Evolutionary conservation across 257 asterid genomes (phyloP), one percentile per base, ranked within the genome.

Genomic region (Nicotiana tabacum): DNA sequence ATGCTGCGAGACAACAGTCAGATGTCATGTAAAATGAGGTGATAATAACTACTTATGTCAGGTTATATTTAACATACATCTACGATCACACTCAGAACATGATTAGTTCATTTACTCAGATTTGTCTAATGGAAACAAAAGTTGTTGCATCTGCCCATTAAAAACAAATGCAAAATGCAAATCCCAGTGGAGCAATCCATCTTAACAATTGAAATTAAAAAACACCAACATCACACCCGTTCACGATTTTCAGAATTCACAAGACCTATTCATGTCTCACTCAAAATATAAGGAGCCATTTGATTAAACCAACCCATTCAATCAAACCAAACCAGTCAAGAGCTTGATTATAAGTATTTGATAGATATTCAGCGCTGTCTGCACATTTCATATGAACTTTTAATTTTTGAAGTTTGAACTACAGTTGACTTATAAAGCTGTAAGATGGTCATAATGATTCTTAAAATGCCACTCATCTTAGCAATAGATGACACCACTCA

Each of bases 1-100:
- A 96, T 96, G 83, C 99, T 96, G 90, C 66, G 79, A 2, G 46
- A 27, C 30, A 43, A 29, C 46, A 15, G 43, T 76, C 80, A 51
- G 53, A 27, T 15, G 27, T 48, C 64, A 76, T 53, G 27, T 51
- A 68, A 64, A 83, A 84, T n/a, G 57, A 76, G 21, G 58, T 32
- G 74, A n/a, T 32, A 13, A 65, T 65, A 11, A 77, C 21, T 12
- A 32, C 8, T 32, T 66, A 32, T 10, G 9, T 3, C 74, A 30
- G 74, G 48, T 8, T 30, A 66, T 43, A 66, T 66, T 32, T 66
- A 16, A 33, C 51, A 15, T 16, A 66, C 48, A 16, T 33, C 43
- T 30, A 29, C 2, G 58, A 43, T 43, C 51, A 43, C 51, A 43
- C 58, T 53, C 53, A 17, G 4, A 17, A 17, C 53, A 68, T 18